phyloP scores from a whole-genome alignment of 192 early-diverging fungal genomes.

The Umbelopsis sp. region DNA sequence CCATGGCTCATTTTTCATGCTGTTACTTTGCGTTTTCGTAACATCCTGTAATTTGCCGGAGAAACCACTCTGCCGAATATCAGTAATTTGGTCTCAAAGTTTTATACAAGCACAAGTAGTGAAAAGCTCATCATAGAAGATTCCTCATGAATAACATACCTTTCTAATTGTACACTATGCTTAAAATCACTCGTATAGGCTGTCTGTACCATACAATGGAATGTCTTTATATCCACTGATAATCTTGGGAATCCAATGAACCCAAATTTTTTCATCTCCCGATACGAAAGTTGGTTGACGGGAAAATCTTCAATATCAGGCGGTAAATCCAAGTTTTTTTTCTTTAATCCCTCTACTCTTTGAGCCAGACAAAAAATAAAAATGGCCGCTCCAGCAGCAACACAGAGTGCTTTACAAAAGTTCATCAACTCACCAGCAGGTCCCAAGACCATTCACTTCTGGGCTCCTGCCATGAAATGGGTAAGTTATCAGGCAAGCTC shows the following conservation, averaged over 20 bases:
- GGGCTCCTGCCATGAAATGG: constrained; percentile 96
- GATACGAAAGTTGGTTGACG: neutral
- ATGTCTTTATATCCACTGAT: neutral
- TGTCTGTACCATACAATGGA: too few relatives aligned
- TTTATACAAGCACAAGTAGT: too few relatives aligned
- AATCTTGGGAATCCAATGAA: neutral
- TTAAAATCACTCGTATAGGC: too few relatives aligned
- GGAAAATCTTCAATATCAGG: neutral
- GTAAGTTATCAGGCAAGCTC: constrained; percentile 42
- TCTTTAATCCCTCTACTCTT: neutral
- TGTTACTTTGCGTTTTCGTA: too few relatives aligned
- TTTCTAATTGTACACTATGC: too few relatives aligned
- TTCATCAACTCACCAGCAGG: constrained; percentile 76
- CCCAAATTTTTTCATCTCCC: neutral
- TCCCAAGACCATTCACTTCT: constrained; percentile 98
- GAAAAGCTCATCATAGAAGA: too few relatives aligned
- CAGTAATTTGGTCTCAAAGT: too few relatives aligned
- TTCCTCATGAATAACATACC: too few relatives aligned
- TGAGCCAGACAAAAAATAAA: neutral
- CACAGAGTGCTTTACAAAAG: constrained; percentile 63
- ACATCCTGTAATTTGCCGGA: neutral
- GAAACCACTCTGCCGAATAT: neutral
- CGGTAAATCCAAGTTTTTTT: neutral
- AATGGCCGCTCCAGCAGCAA: constrained; percentile 42
- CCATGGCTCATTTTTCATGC: neutral